These are phyloP conservation scores for Purshia tridentata DNA, from an alignment of 306 rosid genomes.

Conservation along the genomic window DNA sequence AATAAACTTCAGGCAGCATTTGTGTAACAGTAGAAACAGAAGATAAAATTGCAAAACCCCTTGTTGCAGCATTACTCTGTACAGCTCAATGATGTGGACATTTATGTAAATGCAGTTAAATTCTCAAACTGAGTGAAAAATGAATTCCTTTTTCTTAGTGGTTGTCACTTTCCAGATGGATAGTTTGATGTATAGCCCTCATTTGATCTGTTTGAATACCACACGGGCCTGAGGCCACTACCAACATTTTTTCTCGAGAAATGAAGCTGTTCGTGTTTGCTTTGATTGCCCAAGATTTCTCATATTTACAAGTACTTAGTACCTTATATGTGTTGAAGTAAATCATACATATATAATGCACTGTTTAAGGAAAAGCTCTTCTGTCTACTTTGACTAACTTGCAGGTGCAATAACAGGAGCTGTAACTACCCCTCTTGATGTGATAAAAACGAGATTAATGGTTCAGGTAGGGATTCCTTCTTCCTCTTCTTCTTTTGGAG, in stretches of 20 bases:
- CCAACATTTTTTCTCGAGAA: background rate
- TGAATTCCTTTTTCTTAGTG: background rate
- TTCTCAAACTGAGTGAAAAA: background rate
- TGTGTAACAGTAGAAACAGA: background rate
- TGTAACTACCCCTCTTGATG: constrained; percentile 91
- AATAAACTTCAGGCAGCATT: background rate
- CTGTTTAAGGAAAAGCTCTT: background rate
- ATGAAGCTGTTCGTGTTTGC: background rate
- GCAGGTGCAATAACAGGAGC: constrained; percentile 96
- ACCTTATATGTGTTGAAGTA: background rate
- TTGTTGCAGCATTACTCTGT: background rate
- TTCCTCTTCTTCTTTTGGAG: background rate
- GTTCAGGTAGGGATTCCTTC: constrained; percentile 44
- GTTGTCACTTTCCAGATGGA: background rate
- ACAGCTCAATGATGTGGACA: background rate
- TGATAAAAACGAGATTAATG: constrained; percentile 92
- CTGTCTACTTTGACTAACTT: constrained; percentile 4
- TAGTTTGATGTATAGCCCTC: background rate
- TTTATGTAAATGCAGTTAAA: background rate
- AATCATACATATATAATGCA: background rate
- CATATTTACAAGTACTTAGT: background rate
- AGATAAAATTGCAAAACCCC: background rate
- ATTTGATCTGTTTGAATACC: background rate
- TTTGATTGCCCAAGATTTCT: background rate
- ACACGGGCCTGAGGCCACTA: background rate